Evolutionary conservation across 176 grass and related monocot genomes (phyloP).

Genomic region (Eleusine coracana): DNA sequence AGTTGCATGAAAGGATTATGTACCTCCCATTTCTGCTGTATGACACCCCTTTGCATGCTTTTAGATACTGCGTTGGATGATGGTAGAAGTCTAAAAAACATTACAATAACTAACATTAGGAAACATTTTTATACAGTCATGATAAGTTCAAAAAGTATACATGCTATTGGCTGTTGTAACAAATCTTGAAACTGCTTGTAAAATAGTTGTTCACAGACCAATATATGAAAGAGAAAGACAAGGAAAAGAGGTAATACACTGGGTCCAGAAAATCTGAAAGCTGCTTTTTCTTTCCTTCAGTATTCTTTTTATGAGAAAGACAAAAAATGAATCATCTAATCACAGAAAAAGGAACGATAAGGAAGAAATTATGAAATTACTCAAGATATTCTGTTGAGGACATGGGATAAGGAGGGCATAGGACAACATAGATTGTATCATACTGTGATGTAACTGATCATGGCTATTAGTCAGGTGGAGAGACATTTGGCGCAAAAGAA

Average conservation of each 20-base stretch:
- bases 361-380: slow-evolving; percentile 8
- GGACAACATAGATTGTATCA: background rate
- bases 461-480: background rate
- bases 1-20: slow-evolving; percentile 29
- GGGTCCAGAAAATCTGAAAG: slow-evolving; percentile 6
- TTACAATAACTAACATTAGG: slow-evolving; percentile 38
- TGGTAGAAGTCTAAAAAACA: slow-evolving; percentile 68
- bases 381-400: background rate
- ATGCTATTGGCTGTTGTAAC: background rate
- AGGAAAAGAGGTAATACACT: background rate
- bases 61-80: slow-evolving; percentile 73
- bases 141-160: background rate
- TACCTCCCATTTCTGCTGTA: slow-evolving; percentile 81
- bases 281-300: background rate
- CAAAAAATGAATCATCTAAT: slow-evolving; percentile 22
- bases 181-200: background rate
- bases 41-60: slow-evolving; percentile 71
- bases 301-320: background rate
- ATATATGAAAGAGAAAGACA: background rate
- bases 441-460: background rate
- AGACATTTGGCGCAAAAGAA: slow-evolving; percentile 7
- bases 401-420: background rate
- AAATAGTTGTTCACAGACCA: background rate
- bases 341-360: background rate
- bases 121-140: background rate